Evolutionary conservation across 352 stramenopile species (phyloP).

Genomic region (Phytophthora agathidicida): DNA sequence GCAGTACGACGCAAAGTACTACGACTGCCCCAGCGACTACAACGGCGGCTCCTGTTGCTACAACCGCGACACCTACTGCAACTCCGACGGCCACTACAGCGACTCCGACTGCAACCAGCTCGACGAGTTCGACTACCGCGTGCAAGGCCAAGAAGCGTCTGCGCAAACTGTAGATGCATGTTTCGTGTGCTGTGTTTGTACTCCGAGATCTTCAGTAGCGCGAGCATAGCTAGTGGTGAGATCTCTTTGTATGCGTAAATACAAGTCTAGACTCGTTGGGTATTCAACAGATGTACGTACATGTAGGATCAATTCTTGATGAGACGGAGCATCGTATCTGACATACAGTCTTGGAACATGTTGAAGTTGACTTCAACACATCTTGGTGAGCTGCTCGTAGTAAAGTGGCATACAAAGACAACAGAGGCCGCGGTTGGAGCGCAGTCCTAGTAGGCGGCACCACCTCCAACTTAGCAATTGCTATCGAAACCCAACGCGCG

Average conservation of each 20-base stretch:
- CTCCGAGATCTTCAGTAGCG: background rate
- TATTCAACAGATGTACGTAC: background rate
- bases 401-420: too few species aligned
- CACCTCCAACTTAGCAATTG: too few species aligned
- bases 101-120: constrained; percentile 3
- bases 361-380: constrained; percentile 11
- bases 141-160: constrained; percentile 34
- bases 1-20: constrained; percentile 6
- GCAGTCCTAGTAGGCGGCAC: too few species aligned
- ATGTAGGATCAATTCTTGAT: too few species aligned
- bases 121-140: background rate
- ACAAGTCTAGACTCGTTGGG: background rate
- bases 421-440: too few species aligned
- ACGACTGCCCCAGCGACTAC: constrained; percentile 6
- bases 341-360: constrained; percentile 1
- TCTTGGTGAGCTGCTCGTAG: background rate
- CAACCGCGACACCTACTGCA: constrained; percentile 13
- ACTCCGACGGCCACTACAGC: constrained; percentile 10
- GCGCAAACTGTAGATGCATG: constrained; percentile 22
- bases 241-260: background rate
- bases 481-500: too few species aligned
- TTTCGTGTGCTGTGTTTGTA: constrained; percentile 1
- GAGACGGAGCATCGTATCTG: background rate
- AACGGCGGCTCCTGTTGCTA: background rate
- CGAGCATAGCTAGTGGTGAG: too few species aligned